Evolutionary conservation across 2,329 filamentous ascomycete species (phyloP).

Genomic region (Trichoderma asperellum): DNA sequence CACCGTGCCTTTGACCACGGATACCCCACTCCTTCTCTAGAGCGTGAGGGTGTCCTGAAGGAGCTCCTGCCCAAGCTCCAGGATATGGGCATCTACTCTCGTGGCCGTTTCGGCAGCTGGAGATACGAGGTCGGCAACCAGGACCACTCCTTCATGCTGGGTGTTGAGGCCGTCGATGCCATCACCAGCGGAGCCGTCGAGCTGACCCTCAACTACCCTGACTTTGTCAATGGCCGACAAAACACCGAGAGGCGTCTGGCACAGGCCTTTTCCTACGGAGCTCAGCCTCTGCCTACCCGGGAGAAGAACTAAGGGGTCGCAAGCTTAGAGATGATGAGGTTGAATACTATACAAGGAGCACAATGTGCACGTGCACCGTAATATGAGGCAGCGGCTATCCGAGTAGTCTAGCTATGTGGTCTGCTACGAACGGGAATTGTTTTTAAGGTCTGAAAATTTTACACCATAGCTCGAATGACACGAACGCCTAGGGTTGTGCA

Average conservation of each 20-base stretch:
- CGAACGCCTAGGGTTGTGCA: slow-evolving; percentile 19
- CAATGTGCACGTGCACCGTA: slow-evolving; percentile 34
- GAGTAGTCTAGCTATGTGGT: slow-evolving; percentile 32
- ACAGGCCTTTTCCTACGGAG: slow-evolving; percentile 48
- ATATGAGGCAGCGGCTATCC: slow-evolving; percentile 34
- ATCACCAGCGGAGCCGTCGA: slow-evolving; percentile 88
- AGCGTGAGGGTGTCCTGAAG: slow-evolving; percentile 93
- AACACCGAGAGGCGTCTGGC: slow-evolving; percentile 57
- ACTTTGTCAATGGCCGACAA: slow-evolving; percentile 83
- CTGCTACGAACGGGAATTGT: slow-evolving; percentile 32
- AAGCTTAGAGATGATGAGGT: not conserved
- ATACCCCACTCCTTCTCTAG: slow-evolving; percentile 92
- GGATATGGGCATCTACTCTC: slow-evolving; percentile 88
- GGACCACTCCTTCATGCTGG: slow-evolving; percentile 97
- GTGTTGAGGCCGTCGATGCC: slow-evolving; percentile 89
- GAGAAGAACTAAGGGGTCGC: slow-evolving; percentile 26
- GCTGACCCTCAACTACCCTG: slow-evolving; percentile 93
- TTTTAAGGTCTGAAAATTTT: slow-evolving; percentile 35
- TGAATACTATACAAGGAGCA: slow-evolving; percentile 24
- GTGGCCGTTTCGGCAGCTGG: slow-evolving; percentile 97
- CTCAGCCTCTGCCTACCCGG: slow-evolving; percentile 38
- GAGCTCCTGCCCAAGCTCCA: slow-evolving; percentile 91
- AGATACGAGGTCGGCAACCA: slow-evolving; percentile 96
- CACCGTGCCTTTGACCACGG: slow-evolving; percentile 98
- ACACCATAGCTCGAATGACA: slow-evolving; percentile 16